A percentile compares a stretch with the other conserved stretches of the same genome.
Evolutionary conservation across 345 rosid species (phyloP).

Genomic region (Kandelia obovata): DNA sequence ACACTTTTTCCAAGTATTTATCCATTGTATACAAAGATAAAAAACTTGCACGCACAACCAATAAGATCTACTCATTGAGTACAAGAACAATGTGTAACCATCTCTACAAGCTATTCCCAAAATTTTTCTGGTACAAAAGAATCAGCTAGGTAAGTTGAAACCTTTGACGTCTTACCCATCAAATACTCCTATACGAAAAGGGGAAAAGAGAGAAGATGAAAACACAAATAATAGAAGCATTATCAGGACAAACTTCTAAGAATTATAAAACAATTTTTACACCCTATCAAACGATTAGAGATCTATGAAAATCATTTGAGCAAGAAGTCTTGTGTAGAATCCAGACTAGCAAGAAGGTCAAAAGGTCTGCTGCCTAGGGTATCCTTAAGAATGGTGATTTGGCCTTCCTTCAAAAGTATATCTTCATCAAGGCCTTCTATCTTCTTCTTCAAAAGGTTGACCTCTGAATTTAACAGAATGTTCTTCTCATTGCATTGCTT

Average conservation of each 20-base stretch:
- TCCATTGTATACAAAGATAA: no score
- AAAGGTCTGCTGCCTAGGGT: conserved; percentile 47
- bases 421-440: conserved; percentile 74
- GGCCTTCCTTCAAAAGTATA: conserved; percentile 78
- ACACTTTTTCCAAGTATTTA: no score
- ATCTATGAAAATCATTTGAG: conserved; percentile 11
- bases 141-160: conserved; percentile 8
- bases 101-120: no score
- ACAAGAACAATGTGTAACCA: no score
- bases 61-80: no score
- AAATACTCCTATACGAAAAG: not conserved
- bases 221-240: conserved; percentile 1
- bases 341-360: conserved; percentile 57
- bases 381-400: conserved; percentile 85
- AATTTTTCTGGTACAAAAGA: conserved; percentile 16
- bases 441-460: conserved; percentile 54
- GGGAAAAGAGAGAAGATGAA: not conserved
- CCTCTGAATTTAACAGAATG: conserved; percentile 79
- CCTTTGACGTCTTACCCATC: not conserved
- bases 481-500: conserved; percentile 73
- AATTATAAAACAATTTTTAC: conserved; percentile 29
- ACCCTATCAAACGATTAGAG: not conserved
- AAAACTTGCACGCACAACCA: no score
- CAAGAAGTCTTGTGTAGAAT: conserved; percentile 38
- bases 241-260: conserved; percentile 7